Evolutionary conservation across 306 rosid genomes (phyloP).

Genomic region (apple (Malus domestica)): ASM211411v1 NC_041791.1:2569001-2569500

Average conservation of each 20-base stretch:
- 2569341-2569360: too few relatives aligned
- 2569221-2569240: too few relatives aligned
- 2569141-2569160: not conserved
- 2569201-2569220: too few relatives aligned
- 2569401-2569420: not conserved
- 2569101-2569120: not conserved
- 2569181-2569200: not conserved
- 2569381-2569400: not conserved
- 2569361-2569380: not conserved
- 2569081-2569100: not conserved
- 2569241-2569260: too few relatives aligned
- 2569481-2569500: slow-evolving; percentile 8
- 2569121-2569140: not conserved
- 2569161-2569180: not conserved
- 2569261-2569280: too few relatives aligned
- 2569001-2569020: not conserved
- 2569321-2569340: too few relatives aligned
- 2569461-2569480: not conserved
- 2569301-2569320: too few relatives aligned
- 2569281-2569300: too few relatives aligned
- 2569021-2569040: slow-evolving; percentile 5
- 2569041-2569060: not conserved
- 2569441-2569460: not conserved
- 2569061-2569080: not conserved
- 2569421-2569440: not conserved